A percentile compares a stretch with the other conserved stretches of the same genome.
Evolutionary conservation across 1,139 yeast genomes (phyloP).

Genomic region (Geotrichum macrosporum): DNA sequence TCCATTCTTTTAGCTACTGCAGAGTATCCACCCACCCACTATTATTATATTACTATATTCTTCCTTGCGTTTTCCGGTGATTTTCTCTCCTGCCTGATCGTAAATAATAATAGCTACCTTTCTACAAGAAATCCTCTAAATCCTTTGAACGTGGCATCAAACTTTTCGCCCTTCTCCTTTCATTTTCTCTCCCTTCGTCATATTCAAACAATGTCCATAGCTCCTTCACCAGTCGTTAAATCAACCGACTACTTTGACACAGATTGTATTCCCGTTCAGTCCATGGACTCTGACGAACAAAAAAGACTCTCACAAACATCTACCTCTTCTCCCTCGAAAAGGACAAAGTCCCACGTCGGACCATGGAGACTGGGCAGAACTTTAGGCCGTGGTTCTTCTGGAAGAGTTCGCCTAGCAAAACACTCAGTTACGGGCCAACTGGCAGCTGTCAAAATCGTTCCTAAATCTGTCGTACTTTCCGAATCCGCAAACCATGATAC

Average conservation of each 20-base stretch:
- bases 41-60: too few relatives aligned
- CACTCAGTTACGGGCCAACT: constrained; percentile 78
- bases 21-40: too few relatives aligned
- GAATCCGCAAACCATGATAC: constrained; percentile 33
- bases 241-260: constrained; percentile 5
- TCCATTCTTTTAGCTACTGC: too few relatives aligned
- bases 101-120: too few relatives aligned
- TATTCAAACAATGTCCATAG: background rate
- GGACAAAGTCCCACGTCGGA: constrained; percentile 74
- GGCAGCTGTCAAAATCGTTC: constrained; percentile 96
- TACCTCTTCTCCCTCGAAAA: constrained; percentile 35
- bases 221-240: constrained; percentile 7
- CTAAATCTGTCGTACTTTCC: constrained; percentile 63
- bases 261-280: background rate
- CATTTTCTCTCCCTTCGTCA: too few relatives aligned
- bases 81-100: too few relatives aligned
- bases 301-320: constrained; percentile 60
- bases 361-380: constrained; percentile 97
- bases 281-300: constrained; percentile 26
- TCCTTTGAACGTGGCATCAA: too few relatives aligned
- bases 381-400: constrained; percentile 91
- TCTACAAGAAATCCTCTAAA: too few relatives aligned
- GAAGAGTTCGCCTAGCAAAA: constrained; percentile 87
- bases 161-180: too few relatives aligned
- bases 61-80: too few relatives aligned